Base-by-base conservation (phyloP, 2,329 filamentous ascomycete species). In the Neonectria magnoliae region DNA sequence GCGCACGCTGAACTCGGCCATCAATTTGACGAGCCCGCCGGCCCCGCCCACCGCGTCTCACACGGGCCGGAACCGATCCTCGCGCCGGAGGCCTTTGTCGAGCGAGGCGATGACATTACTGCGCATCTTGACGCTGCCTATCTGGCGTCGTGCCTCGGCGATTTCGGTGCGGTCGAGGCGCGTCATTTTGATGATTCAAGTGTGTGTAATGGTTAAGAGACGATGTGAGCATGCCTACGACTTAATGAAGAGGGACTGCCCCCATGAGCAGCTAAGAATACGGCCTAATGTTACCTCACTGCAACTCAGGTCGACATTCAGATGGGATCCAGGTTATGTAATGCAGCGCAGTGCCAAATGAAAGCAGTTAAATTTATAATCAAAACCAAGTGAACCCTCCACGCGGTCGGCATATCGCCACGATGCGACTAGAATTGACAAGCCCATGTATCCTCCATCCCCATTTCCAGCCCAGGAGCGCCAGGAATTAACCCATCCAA, bases 1-100 rank as follows among this genome's bases (percentile, higher is more conserved):
- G 22, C 48, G 47, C 16, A 75, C 62, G 57, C 73, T 75, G 48
- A 75, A 71, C n/a, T 70, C 64, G 22, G 65, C 60, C 72, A 75
- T 74, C 25, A 74, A 36, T 3, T 13, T 33, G 31, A 65, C 67
- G 7, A 75, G 57, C 1, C 72, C 73, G 20, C 54, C 3, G 5
- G 73, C 73, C 3, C 69, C 66, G 16, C 69, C 73, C 2, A 68
- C 22, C 47, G 71, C 69, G 16, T 70, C 62, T 73, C 73, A 75
- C 36, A 48, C 31, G 14, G 57, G 48, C 18, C 65, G 68, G 42
- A 75, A 75, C 11, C 54, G 57, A 33, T 70, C 65, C 5, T 22
- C 63, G 7, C 67, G 71, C 5, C 73, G 70, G 1, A 75, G 52
- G 2, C 64, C 65, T 38, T 71, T 75, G 50, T 33, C 45, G 44